Base-by-base conservation (phyloP, 1,284 basidiomycete species). In the Coniferiporia weirii region DNA sequence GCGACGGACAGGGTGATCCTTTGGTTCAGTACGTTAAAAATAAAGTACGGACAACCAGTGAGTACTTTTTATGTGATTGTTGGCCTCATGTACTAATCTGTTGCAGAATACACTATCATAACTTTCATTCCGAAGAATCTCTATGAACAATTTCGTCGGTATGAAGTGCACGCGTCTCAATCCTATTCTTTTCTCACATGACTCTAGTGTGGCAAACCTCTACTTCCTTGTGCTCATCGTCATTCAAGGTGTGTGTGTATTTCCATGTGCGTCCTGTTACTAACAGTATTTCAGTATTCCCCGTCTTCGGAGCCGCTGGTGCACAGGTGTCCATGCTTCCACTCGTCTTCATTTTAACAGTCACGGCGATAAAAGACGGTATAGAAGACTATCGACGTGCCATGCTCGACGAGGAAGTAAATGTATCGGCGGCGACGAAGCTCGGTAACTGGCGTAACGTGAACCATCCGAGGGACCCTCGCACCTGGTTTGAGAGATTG, bases 71-170 rank as follows among this genome's bases (percentile, higher is more conserved):
- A 54, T 56, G 34, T 53, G 32, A 20, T 58, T 46, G 49, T 44
- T 13, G 48, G 57, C 20, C 54, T 47, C 34, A 65, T 64, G 61
- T 64, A 53, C 61, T 56, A 38, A 20, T 27, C 5, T 5, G 27
- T 27, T 13, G 9, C 70, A 90, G 91, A 97, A 73, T 98, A 98
- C 74, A 97, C 95, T 35, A 70, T 93, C 61, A 57, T 96, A 64
- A 93, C 94, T 3, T 98, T 98, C 71, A 68, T 98, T 50, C 95
- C 95, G n/a, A 94, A 92, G 79, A 96, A 96, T 70, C 73, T 96
- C 63, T 90, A 86, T 64, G 92, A 95, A 73, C 94, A 97, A 69
- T 96, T 97, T 70, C 80, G 89, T 66, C 82, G 92, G 87, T 83
- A 58, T 59, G 79, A 73, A 38, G 63, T 66, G 35, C 52, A 34